Percentiles rank a stretch among this genome's conserved stretches.
Evolutionary conservation across 83 land plant genomes (phyloP).

Genomic region (Diphasiastrum complanatum): DNA sequence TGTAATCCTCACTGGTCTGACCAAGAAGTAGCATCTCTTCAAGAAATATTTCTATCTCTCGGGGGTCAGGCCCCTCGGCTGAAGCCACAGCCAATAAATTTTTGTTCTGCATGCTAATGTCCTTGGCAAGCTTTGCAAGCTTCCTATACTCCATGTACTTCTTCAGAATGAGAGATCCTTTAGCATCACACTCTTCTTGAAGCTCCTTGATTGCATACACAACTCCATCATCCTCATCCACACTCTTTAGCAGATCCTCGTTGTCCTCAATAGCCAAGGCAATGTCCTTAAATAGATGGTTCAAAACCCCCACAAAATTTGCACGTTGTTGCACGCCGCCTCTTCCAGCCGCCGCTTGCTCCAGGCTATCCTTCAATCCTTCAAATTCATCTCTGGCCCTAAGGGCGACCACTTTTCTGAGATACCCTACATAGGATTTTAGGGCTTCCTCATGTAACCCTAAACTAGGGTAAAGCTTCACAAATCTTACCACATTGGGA

Average conservation of each 20-base stretch:
- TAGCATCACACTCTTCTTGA: constrained; percentile 82
- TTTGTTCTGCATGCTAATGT: constrained; percentile 57
- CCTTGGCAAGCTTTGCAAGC: constrained; percentile 49
- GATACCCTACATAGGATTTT: constrained; percentile 58
- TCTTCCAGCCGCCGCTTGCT: constrained; percentile 16
- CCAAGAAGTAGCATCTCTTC: constrained; percentile 70
- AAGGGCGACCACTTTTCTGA: constrained; percentile 59
- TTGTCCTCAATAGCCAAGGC: constrained; percentile 78
- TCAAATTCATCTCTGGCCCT: constrained; percentile 61
- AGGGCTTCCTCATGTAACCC: constrained; percentile 70
- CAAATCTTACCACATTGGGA: constrained; percentile 46
- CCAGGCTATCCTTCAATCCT: constrained; percentile 45
- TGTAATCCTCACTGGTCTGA: constrained; percentile 86
- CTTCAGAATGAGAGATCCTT: constrained; percentile 56
- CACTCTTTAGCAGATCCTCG: constrained; percentile 51
- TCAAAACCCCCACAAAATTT: constrained; percentile 61
- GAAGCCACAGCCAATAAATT: constrained; percentile 45
- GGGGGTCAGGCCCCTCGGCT: constrained; percentile 71
- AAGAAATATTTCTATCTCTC: constrained; percentile 64
- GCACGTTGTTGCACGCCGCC: constrained; percentile 15
- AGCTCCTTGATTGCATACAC: constrained; percentile 74
- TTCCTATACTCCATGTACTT: constrained; percentile 69
- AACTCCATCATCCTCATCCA: constrained; percentile 79
- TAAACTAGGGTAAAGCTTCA: constrained; percentile 52
- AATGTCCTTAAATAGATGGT: constrained; percentile 71